Evolutionary conservation across 2,329 filamentous ascomycete species (phyloP).

Genomic region (Grosmannia huntii): DNA sequence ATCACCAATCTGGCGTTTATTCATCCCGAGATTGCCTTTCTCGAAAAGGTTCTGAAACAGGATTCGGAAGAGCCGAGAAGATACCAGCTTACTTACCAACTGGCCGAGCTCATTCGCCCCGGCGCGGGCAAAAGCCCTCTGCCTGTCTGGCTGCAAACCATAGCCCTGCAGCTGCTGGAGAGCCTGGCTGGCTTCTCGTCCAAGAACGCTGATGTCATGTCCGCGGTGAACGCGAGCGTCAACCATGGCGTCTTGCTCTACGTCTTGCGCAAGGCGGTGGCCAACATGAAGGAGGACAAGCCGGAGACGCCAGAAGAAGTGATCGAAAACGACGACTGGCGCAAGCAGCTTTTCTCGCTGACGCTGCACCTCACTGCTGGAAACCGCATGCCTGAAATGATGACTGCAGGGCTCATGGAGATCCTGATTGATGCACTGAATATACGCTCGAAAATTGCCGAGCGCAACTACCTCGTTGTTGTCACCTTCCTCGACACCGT

Average conservation of each 20-base stretch:
- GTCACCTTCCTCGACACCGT: slow-evolving; percentile 81
- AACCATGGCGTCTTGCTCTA: slow-evolving; percentile 94
- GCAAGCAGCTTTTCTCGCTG: slow-evolving; percentile 78
- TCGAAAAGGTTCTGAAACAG: slow-evolving; percentile 73
- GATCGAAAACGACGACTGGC: slow-evolving; percentile 73
- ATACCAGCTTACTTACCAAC: slow-evolving; percentile 81
- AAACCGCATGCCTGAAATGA: slow-evolving; percentile 66
- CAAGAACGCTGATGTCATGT: slow-evolving; percentile 69
- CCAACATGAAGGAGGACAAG: slow-evolving; percentile 55
- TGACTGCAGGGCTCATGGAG: slow-evolving; percentile 78
- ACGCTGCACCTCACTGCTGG: slow-evolving; percentile 68
- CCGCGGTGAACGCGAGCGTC: slow-evolving; percentile 87
- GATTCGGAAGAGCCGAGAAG: slow-evolving; percentile 83
- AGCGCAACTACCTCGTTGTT: slow-evolving; percentile 71
- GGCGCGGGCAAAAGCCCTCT: slow-evolving; percentile 48
- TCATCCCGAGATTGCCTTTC: slow-evolving; percentile 67
- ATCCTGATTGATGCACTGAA: slow-evolving; percentile 81
- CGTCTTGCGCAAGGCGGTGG: slow-evolving; percentile 78
- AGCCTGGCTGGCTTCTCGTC: slow-evolving; percentile 69
- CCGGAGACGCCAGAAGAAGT: slow-evolving; percentile 45
- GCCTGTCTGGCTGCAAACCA: slow-evolving; percentile 66
- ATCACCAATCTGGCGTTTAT: slow-evolving; percentile 89
- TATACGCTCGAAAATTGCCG: slow-evolving; percentile 67
- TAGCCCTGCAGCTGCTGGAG: slow-evolving; percentile 70
- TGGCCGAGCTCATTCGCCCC: slow-evolving; percentile 83